Base-by-base conservation (phyloP, 2,329 filamentous ascomycete genomes). In the Allantophomopsis lycopodina region DNA sequence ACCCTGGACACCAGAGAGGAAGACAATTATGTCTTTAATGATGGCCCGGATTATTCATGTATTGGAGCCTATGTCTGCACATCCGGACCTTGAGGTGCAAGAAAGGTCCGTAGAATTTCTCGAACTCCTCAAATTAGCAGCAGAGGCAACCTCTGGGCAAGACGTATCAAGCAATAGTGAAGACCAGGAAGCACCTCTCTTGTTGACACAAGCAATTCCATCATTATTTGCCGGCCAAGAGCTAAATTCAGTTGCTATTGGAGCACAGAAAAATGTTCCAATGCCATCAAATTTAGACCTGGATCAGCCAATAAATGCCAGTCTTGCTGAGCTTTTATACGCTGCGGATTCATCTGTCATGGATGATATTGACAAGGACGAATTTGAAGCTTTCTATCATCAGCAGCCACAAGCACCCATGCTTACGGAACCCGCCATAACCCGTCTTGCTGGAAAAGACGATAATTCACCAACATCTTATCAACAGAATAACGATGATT, bases 81-180 rank as follows among this genome's bases (percentile, higher is more conserved):
- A 96, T 56, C 88, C 89, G 0, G 85, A 79, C 50, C 68, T 98
- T 1, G 91, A 98, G 55, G 87, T 98, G 3, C 91, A 98, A 60
- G 91, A 96, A 58, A 76, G 91, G 41, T 82, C 88, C 3, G 88
- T 95, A 2, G 88, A 95, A 55, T 93, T 94, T 50, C 71, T 87
- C 0, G 91, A 98, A 55, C 68, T 96, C 11, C 74, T 96, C 52
- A 86, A 86, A 42, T 68, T 98, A 35, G 86, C 85, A 2, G 77
- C 79, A 1, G 91, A 98, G 61, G 87, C 89, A 12, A 74, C 75
- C 3, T 71, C 77, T 7, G 76, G 69, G 2, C 82, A 88, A 44
- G 68, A 73, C 10, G 63, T 72, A 12, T 70, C 69, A 1, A 69
- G 65, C 1, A 69, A 70, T 23, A 61, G 67, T 2, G 46, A 62